Evolutionary conservation across 345 rosid species (phyloP).

Genomic region (Reutealis trisperma): DNA sequence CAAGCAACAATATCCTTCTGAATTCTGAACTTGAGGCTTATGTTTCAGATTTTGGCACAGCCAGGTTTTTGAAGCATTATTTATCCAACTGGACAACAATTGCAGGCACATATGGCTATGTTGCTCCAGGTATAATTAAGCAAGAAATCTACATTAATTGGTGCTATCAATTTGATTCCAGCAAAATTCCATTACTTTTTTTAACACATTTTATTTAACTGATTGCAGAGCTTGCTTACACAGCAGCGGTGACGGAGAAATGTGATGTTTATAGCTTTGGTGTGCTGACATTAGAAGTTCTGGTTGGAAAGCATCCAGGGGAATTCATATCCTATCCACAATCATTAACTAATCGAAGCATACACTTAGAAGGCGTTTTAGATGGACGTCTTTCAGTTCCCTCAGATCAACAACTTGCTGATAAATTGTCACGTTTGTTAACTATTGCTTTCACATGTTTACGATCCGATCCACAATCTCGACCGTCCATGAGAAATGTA

Average conservation of each 20-base stretch:
- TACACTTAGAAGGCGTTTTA: constrained; percentile 11
- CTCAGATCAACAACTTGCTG: not conserved
- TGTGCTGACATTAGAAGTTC: constrained; percentile 4
- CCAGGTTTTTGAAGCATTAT: constrained; percentile 16
- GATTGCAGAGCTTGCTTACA: constrained; percentile 21
- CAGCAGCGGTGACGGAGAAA: not conserved
- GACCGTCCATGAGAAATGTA: constrained; percentile 25
- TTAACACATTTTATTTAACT: not conserved
- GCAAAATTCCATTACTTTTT: not conserved
- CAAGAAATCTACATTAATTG: not conserved
- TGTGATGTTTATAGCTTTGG: constrained; percentile 18
- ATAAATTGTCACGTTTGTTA: constrained; percentile 5
- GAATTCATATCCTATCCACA: constrained; percentile 1
- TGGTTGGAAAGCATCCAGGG: constrained; percentile 24
- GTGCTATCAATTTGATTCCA: not conserved
- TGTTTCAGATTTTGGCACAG: constrained; percentile 19
- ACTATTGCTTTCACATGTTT: constrained; percentile 12
- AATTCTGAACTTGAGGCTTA: constrained; percentile 9
- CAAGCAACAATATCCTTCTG: constrained; percentile 3
- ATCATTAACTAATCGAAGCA: constrained; percentile 4
- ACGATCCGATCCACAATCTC: constrained; percentile 14
- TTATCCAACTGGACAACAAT: constrained; percentile 9
- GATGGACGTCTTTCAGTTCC: constrained; percentile 16
- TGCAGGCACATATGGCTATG: constrained; percentile 19
- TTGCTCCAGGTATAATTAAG: constrained; percentile 12